Evolutionary conservation across 2,329 filamentous ascomycete genomes (phyloP).

Genomic region (Aspergillus uvarum): DNA sequence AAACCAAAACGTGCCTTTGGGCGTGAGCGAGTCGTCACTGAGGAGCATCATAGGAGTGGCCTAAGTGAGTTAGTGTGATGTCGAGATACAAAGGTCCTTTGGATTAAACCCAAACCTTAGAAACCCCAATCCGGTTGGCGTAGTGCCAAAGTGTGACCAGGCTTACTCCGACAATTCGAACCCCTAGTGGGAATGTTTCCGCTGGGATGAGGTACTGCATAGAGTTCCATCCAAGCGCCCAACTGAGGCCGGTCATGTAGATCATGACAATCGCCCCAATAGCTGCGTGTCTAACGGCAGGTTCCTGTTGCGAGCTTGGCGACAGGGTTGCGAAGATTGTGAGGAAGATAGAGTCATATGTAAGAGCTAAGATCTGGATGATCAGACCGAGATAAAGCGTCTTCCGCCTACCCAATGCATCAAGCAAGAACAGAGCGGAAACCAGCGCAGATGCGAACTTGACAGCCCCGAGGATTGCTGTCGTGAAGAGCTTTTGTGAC

Average conservation of each 20-base stretch:
- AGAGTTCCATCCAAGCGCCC: slow-evolving; percentile 8
- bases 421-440: slow-evolving; percentile 47
- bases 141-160: slow-evolving; percentile 4
- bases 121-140: slow-evolving; percentile 7
- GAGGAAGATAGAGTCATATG: slow-evolving; percentile 32
- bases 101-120: not conserved
- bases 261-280: slow-evolving; percentile 23
- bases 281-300: slow-evolving; percentile 30
- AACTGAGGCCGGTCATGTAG: slow-evolving; percentile 1
- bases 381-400: slow-evolving; percentile 38
- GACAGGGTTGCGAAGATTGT: not conserved
- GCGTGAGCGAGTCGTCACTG: slow-evolving; percentile 37
- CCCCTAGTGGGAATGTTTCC: slow-evolving; percentile 1
- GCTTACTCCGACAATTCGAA: not conserved
- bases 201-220: slow-evolving; percentile 9
- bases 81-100: not conserved
- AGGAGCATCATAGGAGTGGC: slow-evolving; percentile 4
- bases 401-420: slow-evolving; percentile 43
- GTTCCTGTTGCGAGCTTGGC: slow-evolving; percentile 5
- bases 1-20: slow-evolving; percentile 11
- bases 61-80: not conserved
- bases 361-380: slow-evolving; percentile 43
- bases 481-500: slow-evolving; percentile 35
- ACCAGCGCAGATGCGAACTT: slow-evolving; percentile 46
- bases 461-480: slow-evolving; percentile 44